Evolutionary conservation across 306 rosid genomes (phyloP).

Genomic region (Vicia faba): DNA sequence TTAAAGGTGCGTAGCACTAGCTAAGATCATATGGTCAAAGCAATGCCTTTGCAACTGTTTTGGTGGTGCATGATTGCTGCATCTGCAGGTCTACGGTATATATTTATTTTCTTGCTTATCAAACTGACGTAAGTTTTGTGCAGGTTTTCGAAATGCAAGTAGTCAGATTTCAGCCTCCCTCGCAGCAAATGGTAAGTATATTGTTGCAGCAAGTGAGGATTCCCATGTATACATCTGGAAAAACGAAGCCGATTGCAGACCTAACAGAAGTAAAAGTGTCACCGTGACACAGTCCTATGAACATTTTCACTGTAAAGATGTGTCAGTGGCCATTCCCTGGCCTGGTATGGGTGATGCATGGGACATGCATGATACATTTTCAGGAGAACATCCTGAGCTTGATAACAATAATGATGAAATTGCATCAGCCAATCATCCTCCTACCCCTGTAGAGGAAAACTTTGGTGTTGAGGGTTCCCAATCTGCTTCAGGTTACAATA

Average conservation of each 20-base stretch:
- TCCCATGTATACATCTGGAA: slow-evolving; percentile 93
- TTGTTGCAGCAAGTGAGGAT: slow-evolving; percentile 95
- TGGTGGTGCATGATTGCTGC: slow-evolving; percentile 1
- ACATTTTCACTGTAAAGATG: slow-evolving; percentile 93
- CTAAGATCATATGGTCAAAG: slow-evolving; percentile 8
- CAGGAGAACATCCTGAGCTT: slow-evolving; percentile 52
- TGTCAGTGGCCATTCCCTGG: slow-evolving; percentile 91
- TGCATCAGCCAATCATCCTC: slow-evolving; percentile 82
- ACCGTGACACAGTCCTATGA: slow-evolving; percentile 71
- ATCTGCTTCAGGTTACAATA: slow-evolving; percentile 58
- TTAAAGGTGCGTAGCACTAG: slow-evolving; percentile 66
- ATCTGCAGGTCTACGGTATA: slow-evolving; percentile 22
- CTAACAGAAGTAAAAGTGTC: slow-evolving; percentile 78
- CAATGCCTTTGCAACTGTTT: neutral
- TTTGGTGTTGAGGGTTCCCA: slow-evolving; percentile 53
- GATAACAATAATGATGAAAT: slow-evolving; percentile 61
- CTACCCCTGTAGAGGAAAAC: slow-evolving; percentile 86
- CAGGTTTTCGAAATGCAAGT: slow-evolving; percentile 88
- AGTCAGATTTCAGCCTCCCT: slow-evolving; percentile 89
- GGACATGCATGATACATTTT: slow-evolving; percentile 55
- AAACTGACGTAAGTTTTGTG: slow-evolving; percentile 40
- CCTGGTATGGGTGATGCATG: slow-evolving; percentile 79
- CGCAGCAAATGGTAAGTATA: slow-evolving; percentile 74
- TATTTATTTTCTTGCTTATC: slow-evolving; percentile 30
- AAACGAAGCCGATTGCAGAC: slow-evolving; percentile 90